phyloP scores from a whole-genome alignment of 2,329 filamentous ascomycete genomes.

The Penicillium fuscoglaucum region DNA sequence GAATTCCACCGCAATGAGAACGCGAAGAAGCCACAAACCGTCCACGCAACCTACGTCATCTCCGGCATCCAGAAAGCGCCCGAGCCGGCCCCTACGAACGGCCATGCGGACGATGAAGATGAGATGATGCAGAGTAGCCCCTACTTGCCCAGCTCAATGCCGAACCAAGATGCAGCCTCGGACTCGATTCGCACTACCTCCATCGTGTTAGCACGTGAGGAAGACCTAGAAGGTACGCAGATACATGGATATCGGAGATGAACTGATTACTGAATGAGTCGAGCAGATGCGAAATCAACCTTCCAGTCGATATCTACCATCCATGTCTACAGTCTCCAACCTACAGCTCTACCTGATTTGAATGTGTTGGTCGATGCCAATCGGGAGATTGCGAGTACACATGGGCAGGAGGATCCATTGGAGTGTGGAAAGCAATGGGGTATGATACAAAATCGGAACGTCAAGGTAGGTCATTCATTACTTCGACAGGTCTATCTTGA shows the following conservation, averaged over 20 bases:
- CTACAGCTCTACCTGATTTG: constrained; percentile 69
- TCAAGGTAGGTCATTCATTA: constrained; percentile 49
- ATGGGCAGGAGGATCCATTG: constrained; percentile 59
- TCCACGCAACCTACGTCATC: constrained; percentile 92
- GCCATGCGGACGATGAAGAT: constrained; percentile 63
- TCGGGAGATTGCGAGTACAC: constrained; percentile 60
- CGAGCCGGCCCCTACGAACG: constrained; percentile 40
- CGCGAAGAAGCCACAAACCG: constrained; percentile 66
- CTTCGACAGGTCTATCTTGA: background rate
- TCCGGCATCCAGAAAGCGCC: constrained; percentile 63
- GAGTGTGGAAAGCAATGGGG: constrained; percentile 65
- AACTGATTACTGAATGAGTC: background rate
- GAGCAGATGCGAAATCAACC: constrained; percentile 62
- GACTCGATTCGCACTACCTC: constrained; percentile 58
- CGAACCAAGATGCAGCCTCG: constrained; percentile 52
- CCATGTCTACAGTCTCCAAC: constrained; percentile 82
- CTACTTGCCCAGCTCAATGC: constrained; percentile 66
- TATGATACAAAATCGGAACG: constrained; percentile 70
- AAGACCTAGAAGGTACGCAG: constrained; percentile 64
- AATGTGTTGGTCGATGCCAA: constrained; percentile 70
- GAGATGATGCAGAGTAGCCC: constrained; percentile 64
- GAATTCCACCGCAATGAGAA: constrained; percentile 82
- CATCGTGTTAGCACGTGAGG: constrained; percentile 69
- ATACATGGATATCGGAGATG: background rate
- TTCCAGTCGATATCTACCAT: constrained; percentile 76